These are phyloP conservation scores for Barnettozyma pratensis DNA, from an alignment of 805 yeast genomes.

Conservation along the genomic window DNA sequence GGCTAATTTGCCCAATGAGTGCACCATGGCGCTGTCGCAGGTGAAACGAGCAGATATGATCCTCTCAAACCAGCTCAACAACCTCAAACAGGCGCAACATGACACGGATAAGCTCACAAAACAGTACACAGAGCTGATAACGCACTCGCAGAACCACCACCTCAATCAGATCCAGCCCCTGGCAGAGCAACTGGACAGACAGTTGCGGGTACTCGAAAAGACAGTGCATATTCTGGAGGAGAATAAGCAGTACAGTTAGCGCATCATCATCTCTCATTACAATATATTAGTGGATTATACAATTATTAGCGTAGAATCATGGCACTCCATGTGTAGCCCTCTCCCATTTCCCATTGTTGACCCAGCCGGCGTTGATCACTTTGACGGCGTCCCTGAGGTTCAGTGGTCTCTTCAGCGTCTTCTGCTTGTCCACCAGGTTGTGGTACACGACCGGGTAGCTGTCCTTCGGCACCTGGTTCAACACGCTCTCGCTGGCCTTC, in stretches of 20 bases:
- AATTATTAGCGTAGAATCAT: slow-evolving; percentile 4
- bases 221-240: slow-evolving; percentile 37
- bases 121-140: slow-evolving; percentile 9
- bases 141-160: background rate
- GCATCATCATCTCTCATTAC: background rate
- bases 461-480: slow-evolving; percentile 36
- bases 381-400: slow-evolving; percentile 68
- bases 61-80: slow-evolving; percentile 16
- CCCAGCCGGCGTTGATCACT: slow-evolving; percentile 83
- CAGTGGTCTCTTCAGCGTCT: slow-evolving; percentile 61
- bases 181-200: slow-evolving; percentile 69
- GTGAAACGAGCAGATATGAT: slow-evolving; percentile 19
- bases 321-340: slow-evolving; percentile 36
- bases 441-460: slow-evolving; percentile 60
- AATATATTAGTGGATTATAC: background rate
- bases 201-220: slow-evolving; percentile 63
- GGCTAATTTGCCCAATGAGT: slow-evolving; percentile 4
- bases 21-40: slow-evolving; percentile 11
- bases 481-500: slow-evolving; percentile 20
- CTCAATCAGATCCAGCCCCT: slow-evolving; percentile 41
- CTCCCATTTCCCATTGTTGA: slow-evolving; percentile 70
- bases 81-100: slow-evolving; percentile 10
- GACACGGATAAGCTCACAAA: slow-evolving; percentile 5
- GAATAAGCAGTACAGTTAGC: slow-evolving; percentile 12
- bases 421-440: slow-evolving; percentile 64